phyloP scores from a whole-genome alignment of 75 land plant genomes.

The Chamaecyparis obtusa region DNA sequence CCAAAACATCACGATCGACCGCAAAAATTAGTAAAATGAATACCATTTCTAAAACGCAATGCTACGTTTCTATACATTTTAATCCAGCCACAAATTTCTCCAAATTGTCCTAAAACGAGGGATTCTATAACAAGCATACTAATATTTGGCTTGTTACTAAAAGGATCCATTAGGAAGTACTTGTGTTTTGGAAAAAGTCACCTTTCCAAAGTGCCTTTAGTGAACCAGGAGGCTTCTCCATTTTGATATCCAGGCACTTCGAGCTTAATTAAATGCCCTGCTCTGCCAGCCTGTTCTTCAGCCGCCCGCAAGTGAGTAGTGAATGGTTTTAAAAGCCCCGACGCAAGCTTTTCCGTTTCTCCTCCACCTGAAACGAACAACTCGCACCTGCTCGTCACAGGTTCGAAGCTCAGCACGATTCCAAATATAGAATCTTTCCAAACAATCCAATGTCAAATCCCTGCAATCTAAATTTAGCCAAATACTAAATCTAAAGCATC shows the following conservation, averaged over 20 bases:
- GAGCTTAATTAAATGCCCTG: constrained; percentile 51
- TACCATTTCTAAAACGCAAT: background rate
- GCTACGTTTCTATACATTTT: constrained; percentile 2
- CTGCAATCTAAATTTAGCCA: background rate
- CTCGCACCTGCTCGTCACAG: constrained; percentile 58
- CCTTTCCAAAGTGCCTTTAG: constrained; percentile 86
- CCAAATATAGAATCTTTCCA: background rate
- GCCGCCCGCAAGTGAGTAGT: constrained; percentile 68
- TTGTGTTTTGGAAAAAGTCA: constrained; percentile 4
- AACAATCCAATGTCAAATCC: background rate
- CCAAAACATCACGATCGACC: background rate
- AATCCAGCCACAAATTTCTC: background rate
- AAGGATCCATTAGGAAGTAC: background rate
- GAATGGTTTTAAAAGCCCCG: constrained; percentile 80
- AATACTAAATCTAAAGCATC: background rate
- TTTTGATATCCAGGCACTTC: constrained; percentile 44
- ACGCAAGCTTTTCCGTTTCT: constrained; percentile 73
- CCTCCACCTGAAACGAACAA: constrained; percentile 66
- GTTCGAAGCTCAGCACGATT: background rate
- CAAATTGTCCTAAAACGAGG: background rate
- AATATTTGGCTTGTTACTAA: background rate
- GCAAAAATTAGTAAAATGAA: background rate
- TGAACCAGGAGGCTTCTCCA: constrained; percentile 63
- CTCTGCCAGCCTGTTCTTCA: constrained; percentile 57
- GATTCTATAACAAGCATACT: background rate